Evolutionary conservation across 129 eudicot species (phyloP).

Genomic region (Tagetes patula): DNA sequence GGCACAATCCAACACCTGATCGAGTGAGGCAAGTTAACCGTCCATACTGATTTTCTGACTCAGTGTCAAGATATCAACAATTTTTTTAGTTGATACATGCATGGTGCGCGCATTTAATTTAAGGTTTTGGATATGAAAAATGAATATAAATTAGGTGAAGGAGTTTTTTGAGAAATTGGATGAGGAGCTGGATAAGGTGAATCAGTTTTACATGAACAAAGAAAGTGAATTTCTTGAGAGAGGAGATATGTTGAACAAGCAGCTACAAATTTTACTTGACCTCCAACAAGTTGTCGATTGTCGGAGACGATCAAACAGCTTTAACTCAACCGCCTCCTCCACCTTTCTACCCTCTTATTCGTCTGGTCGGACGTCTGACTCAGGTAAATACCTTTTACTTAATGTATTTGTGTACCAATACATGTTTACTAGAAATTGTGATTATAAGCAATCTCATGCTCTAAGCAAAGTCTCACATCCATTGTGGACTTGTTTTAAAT

Average conservation of each 20-base stretch:
- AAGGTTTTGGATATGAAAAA: background rate
- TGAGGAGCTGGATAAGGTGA: constrained; percentile 78
- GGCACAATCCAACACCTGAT: too few species aligned
- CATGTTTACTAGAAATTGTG: too few species aligned
- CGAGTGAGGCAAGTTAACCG: too few species aligned
- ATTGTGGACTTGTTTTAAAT: too few species aligned
- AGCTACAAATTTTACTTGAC: constrained; percentile 66
- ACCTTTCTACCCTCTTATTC: constrained; percentile 51
- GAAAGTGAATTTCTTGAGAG: constrained; percentile 77
- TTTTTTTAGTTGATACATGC: too few species aligned
- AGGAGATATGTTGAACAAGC: constrained; percentile 71
- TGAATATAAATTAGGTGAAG: constrained; percentile 41
- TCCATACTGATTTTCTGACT: too few species aligned
- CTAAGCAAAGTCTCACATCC: too few species aligned
- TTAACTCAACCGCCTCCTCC: constrained; percentile 32
- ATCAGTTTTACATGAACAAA: constrained; percentile 64
- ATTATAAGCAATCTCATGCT: too few species aligned
- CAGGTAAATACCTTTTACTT: constrained; percentile 41
- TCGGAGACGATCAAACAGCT: constrained; percentile 48
- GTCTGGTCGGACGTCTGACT: constrained; percentile 57
- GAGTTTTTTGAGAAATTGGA: constrained; percentile 68
- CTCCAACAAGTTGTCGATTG: constrained; percentile 52
- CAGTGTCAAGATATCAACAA: too few species aligned
- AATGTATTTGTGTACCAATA: too few species aligned
- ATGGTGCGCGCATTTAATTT: too few species aligned